Evolutionary conservation across 2,329 filamentous ascomycete species (phyloP), one percentile per base, ranked within the genome.

Genomic region (Zymoseptoria ardabiliae): DNA sequence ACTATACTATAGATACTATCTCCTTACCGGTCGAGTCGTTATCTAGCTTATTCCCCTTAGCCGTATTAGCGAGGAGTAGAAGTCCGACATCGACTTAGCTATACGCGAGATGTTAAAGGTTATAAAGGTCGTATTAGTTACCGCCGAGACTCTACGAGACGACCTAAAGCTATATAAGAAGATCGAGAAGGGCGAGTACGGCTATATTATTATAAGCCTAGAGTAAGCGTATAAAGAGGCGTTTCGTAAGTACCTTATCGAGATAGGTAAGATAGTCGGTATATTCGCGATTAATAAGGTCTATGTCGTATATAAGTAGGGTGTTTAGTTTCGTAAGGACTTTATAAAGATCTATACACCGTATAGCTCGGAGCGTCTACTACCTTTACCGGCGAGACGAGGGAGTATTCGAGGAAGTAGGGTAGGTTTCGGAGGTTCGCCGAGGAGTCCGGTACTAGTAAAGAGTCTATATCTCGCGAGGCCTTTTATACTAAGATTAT

Each of bases 371-470:
- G 50, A 22, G 50, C 50, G 19, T 52, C 21, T 17, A 17, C 13
- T 8, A 25, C 20, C 4, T 9, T 23, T 9, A 13, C 21, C 2
- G 4, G 17, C 7, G 13, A 52, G 21, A 52, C 50, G 21, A 20
- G n/a, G 13, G 21, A 52, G 50, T 52, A 52, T 52, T 20, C 21
- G 13, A 17, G 21, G 25, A 20, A 17, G 25, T 52, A 22, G 4
- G 11, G 50, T 52, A 52, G 50, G 8, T 52, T 52, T 20, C 50
- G 50, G 28, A 35, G 28, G 28, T 58, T 66, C 0, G 73, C 67
- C 77, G 76, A 79, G 56, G 77, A 67, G 25, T 71, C 68, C 1
- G 76, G n/a, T 35, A 19, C 7, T 45, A 25, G 7, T 20, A 13
- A 20, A 55, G 19, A 20, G 22, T 52, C 13, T 22, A 25, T 8